These are phyloP conservation scores for Fusarium falciforme DNA, from an alignment of 2,329 filamentous ascomycete genomes.

Conservation along the genomic window DNA sequence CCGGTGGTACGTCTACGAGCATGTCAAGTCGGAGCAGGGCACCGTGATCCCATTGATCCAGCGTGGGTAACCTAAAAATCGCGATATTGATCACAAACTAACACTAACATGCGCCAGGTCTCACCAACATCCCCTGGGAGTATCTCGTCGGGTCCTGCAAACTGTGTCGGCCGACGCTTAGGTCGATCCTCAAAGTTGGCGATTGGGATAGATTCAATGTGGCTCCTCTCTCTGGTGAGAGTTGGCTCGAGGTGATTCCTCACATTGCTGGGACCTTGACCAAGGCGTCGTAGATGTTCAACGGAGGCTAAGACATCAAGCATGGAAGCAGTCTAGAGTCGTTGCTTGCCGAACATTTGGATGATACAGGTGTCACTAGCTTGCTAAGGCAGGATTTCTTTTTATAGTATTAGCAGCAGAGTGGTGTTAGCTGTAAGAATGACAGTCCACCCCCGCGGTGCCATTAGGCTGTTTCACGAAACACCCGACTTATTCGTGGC, in stretches of 20 bases:
- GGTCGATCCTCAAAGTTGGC: not conserved
- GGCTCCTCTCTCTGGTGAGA: not conserved
- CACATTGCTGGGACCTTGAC: not conserved
- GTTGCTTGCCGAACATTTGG: not conserved
- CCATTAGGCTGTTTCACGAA: not conserved
- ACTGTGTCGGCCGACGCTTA: not conserved
- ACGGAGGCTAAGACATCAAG: not conserved
- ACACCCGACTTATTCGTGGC: not conserved
- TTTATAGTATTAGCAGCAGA: not conserved
- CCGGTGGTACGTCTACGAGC: constrained; percentile 3
- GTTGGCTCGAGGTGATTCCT: not conserved
- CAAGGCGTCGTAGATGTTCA: not conserved
- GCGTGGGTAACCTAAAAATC: not conserved
- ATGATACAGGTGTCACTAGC: not conserved
- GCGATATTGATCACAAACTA: accelerated
- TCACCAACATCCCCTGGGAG: not conserved
- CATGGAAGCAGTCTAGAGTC: not conserved
- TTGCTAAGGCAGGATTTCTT: not conserved
- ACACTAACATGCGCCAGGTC: not conserved
- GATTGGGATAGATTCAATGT: not conserved
- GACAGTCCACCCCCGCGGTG: not conserved
- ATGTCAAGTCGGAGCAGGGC: not conserved
- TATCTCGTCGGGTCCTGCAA: not conserved
- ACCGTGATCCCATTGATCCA: not conserved
- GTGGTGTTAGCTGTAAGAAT: not conserved